These are phyloP conservation scores for Pythium monospermum DNA, from an alignment of 352 stramenopile genomes.

Conservation along the genomic window DNA sequence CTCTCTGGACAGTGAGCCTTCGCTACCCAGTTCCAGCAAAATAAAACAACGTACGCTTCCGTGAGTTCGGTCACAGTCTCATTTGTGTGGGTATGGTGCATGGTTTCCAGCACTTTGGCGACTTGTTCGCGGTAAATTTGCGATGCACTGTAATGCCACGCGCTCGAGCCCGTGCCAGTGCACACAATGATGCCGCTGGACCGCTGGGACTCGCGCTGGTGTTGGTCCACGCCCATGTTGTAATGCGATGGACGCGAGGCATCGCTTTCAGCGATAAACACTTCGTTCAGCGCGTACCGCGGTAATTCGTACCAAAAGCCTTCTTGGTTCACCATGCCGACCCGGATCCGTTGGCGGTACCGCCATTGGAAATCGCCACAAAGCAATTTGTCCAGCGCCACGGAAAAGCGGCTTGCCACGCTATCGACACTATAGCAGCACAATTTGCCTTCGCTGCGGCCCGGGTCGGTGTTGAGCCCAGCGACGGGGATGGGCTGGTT, in stretches of 20 bases:
- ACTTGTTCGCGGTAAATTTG: constrained; percentile 86
- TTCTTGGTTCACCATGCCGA: constrained; percentile 87
- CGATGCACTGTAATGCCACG: constrained; percentile 84
- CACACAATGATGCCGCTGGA: constrained; percentile 87
- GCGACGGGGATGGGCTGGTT: constrained; percentile 82
- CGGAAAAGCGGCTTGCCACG: constrained; percentile 63
- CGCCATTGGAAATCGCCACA: constrained; percentile 77
- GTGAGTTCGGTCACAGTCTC: constrained; percentile 85
- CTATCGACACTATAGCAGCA: constrained; percentile 86
- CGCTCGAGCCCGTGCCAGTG: constrained; percentile 83
- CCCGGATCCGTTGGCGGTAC: constrained; percentile 76
- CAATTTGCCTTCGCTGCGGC: constrained; percentile 80
- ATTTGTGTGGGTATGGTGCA: constrained; percentile 86
- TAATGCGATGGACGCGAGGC: constrained; percentile 82
- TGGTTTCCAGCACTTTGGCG: constrained; percentile 71
- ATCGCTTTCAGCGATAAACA: constrained; percentile 87
- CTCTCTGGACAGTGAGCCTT: too few relatives aligned
- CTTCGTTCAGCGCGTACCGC: constrained; percentile 84
- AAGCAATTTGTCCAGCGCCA: constrained; percentile 62
- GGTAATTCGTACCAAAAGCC: constrained; percentile 84
- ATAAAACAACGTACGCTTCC: constrained; percentile 50
- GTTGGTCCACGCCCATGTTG: constrained; percentile 86
- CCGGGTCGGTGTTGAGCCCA: constrained; percentile 82
- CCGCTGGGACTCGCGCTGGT: constrained; percentile 83
- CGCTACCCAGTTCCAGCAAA: too few relatives aligned